Percentiles rank a stretch among this genome's conserved stretches.
Evolutionary conservation across 1,284 basidiomycete genomes (phyloP).

Genomic region (Termitomyces sp.): DNA sequence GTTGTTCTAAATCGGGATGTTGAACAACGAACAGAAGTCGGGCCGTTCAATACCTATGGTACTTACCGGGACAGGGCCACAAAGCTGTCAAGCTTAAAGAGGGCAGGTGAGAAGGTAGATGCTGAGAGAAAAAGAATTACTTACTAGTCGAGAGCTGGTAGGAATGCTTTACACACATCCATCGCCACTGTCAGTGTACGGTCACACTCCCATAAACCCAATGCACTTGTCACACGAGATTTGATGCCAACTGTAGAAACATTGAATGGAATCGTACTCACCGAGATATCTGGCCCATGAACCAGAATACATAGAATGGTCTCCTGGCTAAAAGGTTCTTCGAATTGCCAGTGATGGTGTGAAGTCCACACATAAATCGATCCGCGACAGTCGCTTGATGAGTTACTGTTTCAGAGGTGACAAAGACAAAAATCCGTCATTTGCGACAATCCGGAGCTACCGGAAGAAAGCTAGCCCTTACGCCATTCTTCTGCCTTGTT

Average conservation of each 20-base stretch:
- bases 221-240: constrained; percentile 33
- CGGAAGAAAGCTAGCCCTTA: constrained; percentile 34
- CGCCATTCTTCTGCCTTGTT: constrained; percentile 70
- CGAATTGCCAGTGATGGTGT: constrained; percentile 57
- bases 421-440: constrained; percentile 6
- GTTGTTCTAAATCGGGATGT: constrained; percentile 40
- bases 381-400: constrained; percentile 61
- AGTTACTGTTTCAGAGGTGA: constrained; percentile 36
- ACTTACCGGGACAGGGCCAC: constrained; percentile 64
- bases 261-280: constrained; percentile 23
- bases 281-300: constrained; percentile 69
- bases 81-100: constrained; percentile 43
- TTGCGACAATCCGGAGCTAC: not conserved
- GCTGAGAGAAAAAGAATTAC: constrained; percentile 11
- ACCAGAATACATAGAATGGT: constrained; percentile 74
- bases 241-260: not conserved
- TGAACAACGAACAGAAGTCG: constrained; percentile 4
- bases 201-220: constrained; percentile 61
- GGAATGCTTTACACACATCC: constrained; percentile 57
- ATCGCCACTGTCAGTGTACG: constrained; percentile 55
- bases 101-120: not conserved
- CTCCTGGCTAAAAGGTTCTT: constrained; percentile 48
- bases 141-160: constrained; percentile 58
- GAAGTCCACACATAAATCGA: constrained; percentile 54
- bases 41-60: not conserved